A percentile compares a stretch with the other conserved stretches of the same genome.
Conservation (phyloP, 805 yeast genomes). For the Candida silvicultrix region DNA sequence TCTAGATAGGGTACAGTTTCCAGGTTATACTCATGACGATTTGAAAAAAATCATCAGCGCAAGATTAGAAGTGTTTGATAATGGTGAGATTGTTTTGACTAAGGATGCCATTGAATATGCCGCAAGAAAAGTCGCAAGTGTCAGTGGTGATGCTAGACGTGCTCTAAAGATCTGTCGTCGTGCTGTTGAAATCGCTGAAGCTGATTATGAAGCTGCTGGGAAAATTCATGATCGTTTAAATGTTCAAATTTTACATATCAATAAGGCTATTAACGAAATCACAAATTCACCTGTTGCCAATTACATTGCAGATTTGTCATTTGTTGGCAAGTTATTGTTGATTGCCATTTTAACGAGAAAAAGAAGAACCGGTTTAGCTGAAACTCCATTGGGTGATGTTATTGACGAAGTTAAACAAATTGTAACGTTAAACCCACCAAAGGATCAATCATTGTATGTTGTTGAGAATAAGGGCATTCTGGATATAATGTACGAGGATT, state of each 20-base stretch:
- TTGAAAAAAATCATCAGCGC: constrained; percentile 67
- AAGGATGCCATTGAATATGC: constrained; percentile 87
- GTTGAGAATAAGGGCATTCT: constrained; percentile 26
- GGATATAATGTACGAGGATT: constrained; percentile 28
- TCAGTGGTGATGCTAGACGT: constrained; percentile 95
- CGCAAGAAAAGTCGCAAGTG: constrained; percentile 89
- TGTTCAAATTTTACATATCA: constrained; percentile 69
- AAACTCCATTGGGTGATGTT: constrained; percentile 67
- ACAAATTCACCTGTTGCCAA: constrained; percentile 65
- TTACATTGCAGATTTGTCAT: constrained; percentile 54
- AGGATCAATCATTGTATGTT: constrained; percentile 21
- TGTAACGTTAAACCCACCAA: constrained; percentile 31
- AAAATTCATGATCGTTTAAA: constrained; percentile 26
- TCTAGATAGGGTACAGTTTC: constrained; percentile 75
- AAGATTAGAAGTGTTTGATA: constrained; percentile 47
- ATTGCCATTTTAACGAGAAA: constrained; percentile 58
- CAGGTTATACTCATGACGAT: constrained; percentile 81
- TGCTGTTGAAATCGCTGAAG: constrained; percentile 79
- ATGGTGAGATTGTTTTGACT: constrained; percentile 31
- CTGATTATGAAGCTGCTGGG: constrained; percentile 31
- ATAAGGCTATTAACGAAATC: constrained; percentile 74
- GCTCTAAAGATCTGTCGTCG: constrained; percentile 83
- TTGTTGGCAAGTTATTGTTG: constrained; percentile 67
- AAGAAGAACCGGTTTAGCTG: constrained; percentile 65
- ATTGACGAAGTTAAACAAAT: constrained; percentile 67